Evolutionary conservation across 1,284 basidiomycete genomes (phyloP).

Genomic region (Marasmius sp.): DNA sequence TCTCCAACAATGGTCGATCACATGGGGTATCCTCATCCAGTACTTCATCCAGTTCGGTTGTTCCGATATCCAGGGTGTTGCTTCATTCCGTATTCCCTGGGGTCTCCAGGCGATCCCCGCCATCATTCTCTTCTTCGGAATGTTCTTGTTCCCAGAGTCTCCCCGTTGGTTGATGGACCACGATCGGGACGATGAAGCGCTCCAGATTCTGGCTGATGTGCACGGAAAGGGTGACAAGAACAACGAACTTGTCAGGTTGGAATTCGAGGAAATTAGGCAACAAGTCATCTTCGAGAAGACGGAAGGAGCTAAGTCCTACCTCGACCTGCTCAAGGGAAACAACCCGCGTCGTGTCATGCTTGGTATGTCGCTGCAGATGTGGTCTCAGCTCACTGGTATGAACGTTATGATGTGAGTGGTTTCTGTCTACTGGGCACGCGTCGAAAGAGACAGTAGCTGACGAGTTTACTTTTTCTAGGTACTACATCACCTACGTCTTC

Average conservation of each 20-base stretch:
- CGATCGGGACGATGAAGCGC: constrained; percentile 66
- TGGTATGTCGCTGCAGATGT: constrained; percentile 60
- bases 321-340: constrained; percentile 63
- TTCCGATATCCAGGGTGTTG: constrained; percentile 66
- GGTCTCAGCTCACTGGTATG: constrained; percentile 65
- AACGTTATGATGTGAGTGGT: constrained; percentile 67
- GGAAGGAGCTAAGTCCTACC: constrained; percentile 70
- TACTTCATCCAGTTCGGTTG: constrained; percentile 77
- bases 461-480: constrained; percentile 34
- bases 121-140: constrained; percentile 65
- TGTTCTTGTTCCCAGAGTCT: constrained; percentile 66
- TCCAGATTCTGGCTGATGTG: constrained; percentile 76
- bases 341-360: constrained; percentile 60
- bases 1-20: constrained; percentile 78
- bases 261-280: constrained; percentile 77
- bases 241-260: constrained; percentile 71
- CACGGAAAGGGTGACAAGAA: constrained; percentile 71
- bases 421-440: neutral
- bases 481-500: constrained; percentile 79
- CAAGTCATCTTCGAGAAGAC: constrained; percentile 66
- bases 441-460: neutral
- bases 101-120: constrained; percentile 78
- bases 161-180: constrained; percentile 72
- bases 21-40: constrained; percentile 74
- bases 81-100: constrained; percentile 81